phyloP scores from a whole-genome alignment of 805 yeast genomes.

The Pichia nakasei region DNA sequence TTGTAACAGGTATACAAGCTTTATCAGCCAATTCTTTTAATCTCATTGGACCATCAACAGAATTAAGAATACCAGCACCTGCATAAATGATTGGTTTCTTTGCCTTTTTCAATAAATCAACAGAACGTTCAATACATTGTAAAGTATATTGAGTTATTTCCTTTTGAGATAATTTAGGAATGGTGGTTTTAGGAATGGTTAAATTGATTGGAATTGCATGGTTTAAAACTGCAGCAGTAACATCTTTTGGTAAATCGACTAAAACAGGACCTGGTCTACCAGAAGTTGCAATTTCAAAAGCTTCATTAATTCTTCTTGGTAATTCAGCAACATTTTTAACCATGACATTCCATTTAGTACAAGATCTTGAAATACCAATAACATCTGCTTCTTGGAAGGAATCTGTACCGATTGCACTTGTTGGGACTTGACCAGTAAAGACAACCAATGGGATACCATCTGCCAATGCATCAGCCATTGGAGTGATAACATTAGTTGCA shows the following conservation, averaged over 20 bases:
- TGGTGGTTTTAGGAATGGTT: slow-evolving; percentile 67
- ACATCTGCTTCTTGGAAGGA: slow-evolving; percentile 99
- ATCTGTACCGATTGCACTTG: slow-evolving; percentile 93
- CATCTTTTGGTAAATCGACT: slow-evolving; percentile 96
- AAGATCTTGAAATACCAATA: slow-evolving; percentile 90
- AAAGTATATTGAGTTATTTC: slow-evolving; percentile 67
- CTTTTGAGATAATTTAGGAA: slow-evolving; percentile 59
- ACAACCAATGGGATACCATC: slow-evolving; percentile 98
- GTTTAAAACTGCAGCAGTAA: slow-evolving; percentile 83
- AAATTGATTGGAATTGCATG: slow-evolving; percentile 75
- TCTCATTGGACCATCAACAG: slow-evolving; percentile 69
- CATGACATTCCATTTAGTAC: slow-evolving; percentile 99
- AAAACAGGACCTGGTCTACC: slow-evolving; percentile 99
- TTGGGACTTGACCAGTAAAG: slow-evolving; percentile 95
- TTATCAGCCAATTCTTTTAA: slow-evolving; percentile 81
- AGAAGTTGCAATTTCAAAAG: slow-evolving; percentile 89
- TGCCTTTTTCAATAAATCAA: slow-evolving; percentile 68
- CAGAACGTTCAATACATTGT: slow-evolving; percentile 69
- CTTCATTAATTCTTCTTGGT: slow-evolving; percentile 94
- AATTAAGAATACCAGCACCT: slow-evolving; percentile 83
- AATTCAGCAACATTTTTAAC: slow-evolving; percentile 89
- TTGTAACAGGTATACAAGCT: slow-evolving; percentile 92
- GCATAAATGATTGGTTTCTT: slow-evolving; percentile 84
- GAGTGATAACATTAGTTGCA: slow-evolving; percentile 97
- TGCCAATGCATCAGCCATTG: slow-evolving; percentile 94